Base-by-base conservation (phyloP, 2,329 filamentous ascomycete species). In the Xylaria sp. region DNA sequence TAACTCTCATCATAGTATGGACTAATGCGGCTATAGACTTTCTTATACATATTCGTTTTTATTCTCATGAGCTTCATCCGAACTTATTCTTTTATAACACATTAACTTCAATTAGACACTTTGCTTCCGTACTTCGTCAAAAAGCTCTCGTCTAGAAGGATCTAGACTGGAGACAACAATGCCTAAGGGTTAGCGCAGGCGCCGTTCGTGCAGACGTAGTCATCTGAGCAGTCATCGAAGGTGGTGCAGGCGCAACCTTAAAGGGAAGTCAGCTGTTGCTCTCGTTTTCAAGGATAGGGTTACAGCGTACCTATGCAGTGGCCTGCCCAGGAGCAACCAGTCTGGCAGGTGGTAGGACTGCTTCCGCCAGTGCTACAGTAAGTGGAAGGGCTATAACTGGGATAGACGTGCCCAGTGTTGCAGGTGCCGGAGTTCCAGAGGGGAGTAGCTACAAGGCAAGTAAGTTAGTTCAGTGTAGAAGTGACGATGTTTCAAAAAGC, bases 371-470 rank as follows among this genome's bases (percentile, higher is more conserved):
- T 57, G 39, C 63, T 39, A 79, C 73, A 73, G 66, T 71, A 72
- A 52, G 58, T 68, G 34, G 52, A 18, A 13, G 72, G 51, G 51
- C 54, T 69, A 59, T 74, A 72, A 59, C 64, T 69, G 12, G 66
- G 54, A 60, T 73, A 77, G 48, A 73, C 48, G 25, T 74, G 60
- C 2, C 68, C 65, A 15, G 74, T 77, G 65, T 76, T 72, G 70
- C 76, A 78, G 2, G 57, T 72, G 50, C 69, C 67, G 8, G 64
- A 66, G 41, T 50, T 69, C 62, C 63, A 76, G 4, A 77, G 73
- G n/a, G 74, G 68, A n/a, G 75, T 72, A 15, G 71, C 71, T 75
- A 31, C 44, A n/a, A 15, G 54, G 25, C 13, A 59, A n/a, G 48
- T 10, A 59, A n/a, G 48, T 70, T 62, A 70, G 67, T 51, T 55